phyloP scores from a whole-genome alignment of 1,284 basidiomycete genomes.

The Apiotrichum laibachii region DNA sequence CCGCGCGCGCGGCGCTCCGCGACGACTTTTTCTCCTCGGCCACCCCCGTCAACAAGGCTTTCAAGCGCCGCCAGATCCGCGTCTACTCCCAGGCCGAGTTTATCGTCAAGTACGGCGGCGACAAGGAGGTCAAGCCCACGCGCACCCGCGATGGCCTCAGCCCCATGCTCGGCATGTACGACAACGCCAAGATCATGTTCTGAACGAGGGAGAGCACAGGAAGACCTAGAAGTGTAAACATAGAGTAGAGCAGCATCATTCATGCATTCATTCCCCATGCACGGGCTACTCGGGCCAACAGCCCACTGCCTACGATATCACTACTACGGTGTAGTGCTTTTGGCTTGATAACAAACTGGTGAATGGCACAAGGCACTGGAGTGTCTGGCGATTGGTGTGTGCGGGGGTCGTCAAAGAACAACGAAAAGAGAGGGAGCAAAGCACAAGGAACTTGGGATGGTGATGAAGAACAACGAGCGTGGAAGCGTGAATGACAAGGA shows the following conservation, averaged over 20 bases:
- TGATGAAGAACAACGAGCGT: not conserved
- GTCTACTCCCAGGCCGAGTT: slow-evolving; percentile 49
- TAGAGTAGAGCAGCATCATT: slow-evolving; percentile 2
- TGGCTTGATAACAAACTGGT: no score
- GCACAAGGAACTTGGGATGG: no score
- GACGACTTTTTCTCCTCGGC: slow-evolving; percentile 34
- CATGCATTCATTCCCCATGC: not conserved
- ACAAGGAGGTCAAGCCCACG: slow-evolving; percentile 32
- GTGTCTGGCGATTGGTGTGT: no score
- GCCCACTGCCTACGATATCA: not conserved
- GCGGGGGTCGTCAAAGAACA: not conserved
- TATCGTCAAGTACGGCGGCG: slow-evolving; percentile 37
- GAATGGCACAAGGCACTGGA: no score
- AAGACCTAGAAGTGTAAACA: not conserved
- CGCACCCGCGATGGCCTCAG: slow-evolving; percentile 42
- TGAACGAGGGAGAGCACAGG: slow-evolving; percentile 15
- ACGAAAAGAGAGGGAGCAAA: no score
- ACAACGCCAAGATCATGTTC: slow-evolving; percentile 51
- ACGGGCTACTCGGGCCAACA: not conserved
- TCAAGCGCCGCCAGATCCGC: slow-evolving; percentile 38
- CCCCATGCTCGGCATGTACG: slow-evolving; percentile 49
- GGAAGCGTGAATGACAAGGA: not conserved
- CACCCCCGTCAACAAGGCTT: slow-evolving; percentile 35
- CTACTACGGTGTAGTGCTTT: not conserved
- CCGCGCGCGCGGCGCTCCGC: slow-evolving; percentile 7